These are phyloP conservation scores for Xylaria bambusicola DNA, from an alignment of 495 filamentous ascomycete genomes.

Conservation along the genomic window DNA sequence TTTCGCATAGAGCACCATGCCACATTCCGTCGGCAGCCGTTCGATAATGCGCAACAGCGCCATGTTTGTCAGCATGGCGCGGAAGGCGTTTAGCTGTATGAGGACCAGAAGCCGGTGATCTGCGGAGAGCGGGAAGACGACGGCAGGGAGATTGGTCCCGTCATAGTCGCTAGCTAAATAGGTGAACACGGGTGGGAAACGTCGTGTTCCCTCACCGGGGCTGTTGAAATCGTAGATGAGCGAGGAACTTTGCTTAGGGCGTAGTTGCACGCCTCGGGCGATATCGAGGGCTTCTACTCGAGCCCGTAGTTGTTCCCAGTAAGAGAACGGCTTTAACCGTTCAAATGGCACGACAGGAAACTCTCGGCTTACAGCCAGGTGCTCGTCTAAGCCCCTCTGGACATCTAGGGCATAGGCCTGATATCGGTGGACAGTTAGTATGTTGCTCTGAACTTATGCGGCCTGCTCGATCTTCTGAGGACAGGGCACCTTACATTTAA, in stretches of 20 bases:
- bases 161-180: conserved; percentile 19
- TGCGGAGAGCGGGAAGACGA: conserved; percentile 36
- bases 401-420: neutral
- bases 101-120: conserved; percentile 37
- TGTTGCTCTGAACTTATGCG: neutral
- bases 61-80: conserved; percentile 37
- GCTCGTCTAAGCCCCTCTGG: neutral
- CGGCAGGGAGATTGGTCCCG: conserved; percentile 9
- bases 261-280: neutral
- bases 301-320: conserved; percentile 14
- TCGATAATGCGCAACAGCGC: conserved; percentile 27
- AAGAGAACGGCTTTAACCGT: conserved; percentile 9
- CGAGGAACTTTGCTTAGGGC: neutral
- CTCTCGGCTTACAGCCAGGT: neutral
- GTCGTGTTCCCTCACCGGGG: neutral
- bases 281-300: neutral
- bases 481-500: neutral
- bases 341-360: conserved; percentile 1
- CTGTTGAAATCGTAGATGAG: neutral
- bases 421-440: neutral
- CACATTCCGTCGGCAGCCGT: conserved; percentile 30
- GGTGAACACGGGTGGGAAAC: conserved; percentile 28
- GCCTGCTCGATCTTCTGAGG: too few relatives aligned
- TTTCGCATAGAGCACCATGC: conserved; percentile 20
- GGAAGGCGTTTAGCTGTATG: conserved; percentile 42